Percentiles rank a stretch among this genome's conserved stretches.
phyloP scores from a whole-genome alignment of 1,284 basidiomycete species.

The Mycena sp. region DNA sequence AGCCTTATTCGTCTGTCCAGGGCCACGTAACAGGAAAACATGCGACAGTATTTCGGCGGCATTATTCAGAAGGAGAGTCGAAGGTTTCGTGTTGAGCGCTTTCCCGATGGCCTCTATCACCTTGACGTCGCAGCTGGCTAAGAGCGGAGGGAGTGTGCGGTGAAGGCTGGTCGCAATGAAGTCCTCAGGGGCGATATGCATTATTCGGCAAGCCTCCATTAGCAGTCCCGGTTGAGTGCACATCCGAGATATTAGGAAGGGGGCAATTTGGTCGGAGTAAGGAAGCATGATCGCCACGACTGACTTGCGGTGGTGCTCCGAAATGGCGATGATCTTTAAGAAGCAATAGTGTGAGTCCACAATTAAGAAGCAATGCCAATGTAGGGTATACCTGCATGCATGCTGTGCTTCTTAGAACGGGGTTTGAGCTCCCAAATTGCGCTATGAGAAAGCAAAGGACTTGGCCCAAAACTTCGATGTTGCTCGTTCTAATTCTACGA shows the following conservation, averaged over 20 bases:
- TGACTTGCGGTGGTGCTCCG: conserved; percentile 68
- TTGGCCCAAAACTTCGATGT: conserved; percentile 64
- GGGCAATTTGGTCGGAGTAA: conserved; percentile 74
- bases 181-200: conserved; percentile 61
- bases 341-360: conserved; percentile 23
- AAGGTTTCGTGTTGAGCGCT: conserved; percentile 56
- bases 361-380: conserved; percentile 63
- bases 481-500: conserved; percentile 52
- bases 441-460: conserved; percentile 73
- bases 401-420: conserved; percentile 74
- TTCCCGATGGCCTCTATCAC: conserved; percentile 55
- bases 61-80: conserved; percentile 69
- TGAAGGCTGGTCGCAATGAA: conserved; percentile 77
- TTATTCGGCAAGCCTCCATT: conserved; percentile 69
- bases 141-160: conserved; percentile 76
- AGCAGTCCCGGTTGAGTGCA: conserved; percentile 67
- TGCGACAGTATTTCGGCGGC: conserved; percentile 76
- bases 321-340: conserved; percentile 69
- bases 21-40: conserved; percentile 69
- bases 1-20: conserved; percentile 61
- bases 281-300: conserved; percentile 78
- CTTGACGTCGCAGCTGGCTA: conserved; percentile 67
- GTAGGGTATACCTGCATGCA: conserved; percentile 66
- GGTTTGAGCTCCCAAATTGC: conserved; percentile 73
- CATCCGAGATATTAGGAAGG: conserved; percentile 71